Conservation (phyloP, 371 early-diverging fungal genomes). For the Apophysomyces sp. region DNA sequence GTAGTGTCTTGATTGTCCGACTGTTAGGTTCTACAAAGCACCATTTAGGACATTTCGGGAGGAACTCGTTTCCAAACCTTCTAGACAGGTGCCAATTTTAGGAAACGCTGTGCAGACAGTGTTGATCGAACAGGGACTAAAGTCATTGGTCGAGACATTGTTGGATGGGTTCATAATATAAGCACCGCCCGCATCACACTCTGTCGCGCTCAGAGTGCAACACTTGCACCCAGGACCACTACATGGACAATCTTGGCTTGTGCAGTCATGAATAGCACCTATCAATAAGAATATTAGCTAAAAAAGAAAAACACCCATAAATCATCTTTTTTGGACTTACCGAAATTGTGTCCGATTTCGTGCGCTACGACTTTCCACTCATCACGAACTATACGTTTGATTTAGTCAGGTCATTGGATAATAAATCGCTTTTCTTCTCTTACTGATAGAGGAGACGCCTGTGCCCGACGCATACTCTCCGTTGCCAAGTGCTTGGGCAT, state of each 20-base stretch:
- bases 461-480: constrained; percentile 74
- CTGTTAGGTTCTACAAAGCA: constrained; percentile 54
- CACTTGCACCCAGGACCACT: constrained; percentile 58
- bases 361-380: constrained; percentile 98
- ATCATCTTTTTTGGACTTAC: constrained; percentile 23
- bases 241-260: constrained; percentile 58
- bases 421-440: constrained; percentile 10
- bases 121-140: constrained; percentile 80
- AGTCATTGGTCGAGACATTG: constrained; percentile 62
- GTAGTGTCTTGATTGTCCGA: constrained; percentile 39
- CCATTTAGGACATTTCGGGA: neutral
- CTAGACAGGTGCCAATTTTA: constrained; percentile 55
- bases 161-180: constrained; percentile 88
- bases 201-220: constrained; percentile 60
- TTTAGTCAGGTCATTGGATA: neutral
- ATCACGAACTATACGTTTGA: constrained; percentile 51
- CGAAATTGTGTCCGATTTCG: constrained; percentile 92
- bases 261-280: constrained; percentile 73
- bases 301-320: neutral
- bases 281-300: neutral
- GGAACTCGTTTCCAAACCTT: constrained; percentile 25
- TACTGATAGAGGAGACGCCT: constrained; percentile 81
- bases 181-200: constrained; percentile 76
- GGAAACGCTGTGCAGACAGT: constrained; percentile 64
- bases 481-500: constrained; percentile 36